phyloP scores from a whole-genome alignment of 1,139 yeast genomes.

The Debaryomyces sp. region DNA sequence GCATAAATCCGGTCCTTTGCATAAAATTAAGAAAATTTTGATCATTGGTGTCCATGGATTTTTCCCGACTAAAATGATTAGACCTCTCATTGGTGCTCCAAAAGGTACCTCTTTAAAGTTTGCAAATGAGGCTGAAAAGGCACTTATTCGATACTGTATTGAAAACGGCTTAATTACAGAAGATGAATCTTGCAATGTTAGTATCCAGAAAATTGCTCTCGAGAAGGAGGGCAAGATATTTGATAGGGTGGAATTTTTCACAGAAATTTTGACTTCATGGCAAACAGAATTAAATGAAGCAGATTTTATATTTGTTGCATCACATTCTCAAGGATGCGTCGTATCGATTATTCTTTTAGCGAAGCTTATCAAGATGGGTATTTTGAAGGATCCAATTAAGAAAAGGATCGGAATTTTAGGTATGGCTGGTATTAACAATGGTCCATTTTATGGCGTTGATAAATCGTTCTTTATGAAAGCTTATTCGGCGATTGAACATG shows the following conservation, averaged over 20 bases:
- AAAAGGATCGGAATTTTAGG: slow-evolving; percentile 75
- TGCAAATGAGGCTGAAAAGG: slow-evolving; percentile 82
- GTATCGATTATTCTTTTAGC: slow-evolving; percentile 82
- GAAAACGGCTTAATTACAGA: slow-evolving; percentile 50
- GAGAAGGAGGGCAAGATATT: slow-evolving; percentile 92
- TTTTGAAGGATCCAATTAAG: slow-evolving; percentile 49
- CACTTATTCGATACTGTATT: slow-evolving; percentile 72
- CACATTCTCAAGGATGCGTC: slow-evolving; percentile 96
- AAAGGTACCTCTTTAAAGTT: slow-evolving; percentile 89
- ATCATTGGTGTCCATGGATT: slow-evolving; percentile 96
- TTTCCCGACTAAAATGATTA: slow-evolving; percentile 81
- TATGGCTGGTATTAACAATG: slow-evolving; percentile 95
- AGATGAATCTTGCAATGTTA: slow-evolving; percentile 46
- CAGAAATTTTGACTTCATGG: slow-evolving; percentile 73
- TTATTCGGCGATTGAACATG: slow-evolving; percentile 86
- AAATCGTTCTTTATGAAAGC: slow-evolving; percentile 83
- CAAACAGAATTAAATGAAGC: slow-evolving; percentile 68
- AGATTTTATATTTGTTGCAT: slow-evolving; percentile 84
- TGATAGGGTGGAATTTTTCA: slow-evolving; percentile 81
- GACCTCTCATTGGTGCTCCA: slow-evolving; percentile 89
- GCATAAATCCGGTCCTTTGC: slow-evolving; percentile 34
- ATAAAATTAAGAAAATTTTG: slow-evolving; percentile 54
- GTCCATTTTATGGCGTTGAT: slow-evolving; percentile 91
- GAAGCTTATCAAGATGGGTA: slow-evolving; percentile 67
- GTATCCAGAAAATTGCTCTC: slow-evolving; percentile 85